Evolutionary conservation across 2,329 filamentous ascomycete species (phyloP).

Genomic region (Botrytis squamosa): DNA sequence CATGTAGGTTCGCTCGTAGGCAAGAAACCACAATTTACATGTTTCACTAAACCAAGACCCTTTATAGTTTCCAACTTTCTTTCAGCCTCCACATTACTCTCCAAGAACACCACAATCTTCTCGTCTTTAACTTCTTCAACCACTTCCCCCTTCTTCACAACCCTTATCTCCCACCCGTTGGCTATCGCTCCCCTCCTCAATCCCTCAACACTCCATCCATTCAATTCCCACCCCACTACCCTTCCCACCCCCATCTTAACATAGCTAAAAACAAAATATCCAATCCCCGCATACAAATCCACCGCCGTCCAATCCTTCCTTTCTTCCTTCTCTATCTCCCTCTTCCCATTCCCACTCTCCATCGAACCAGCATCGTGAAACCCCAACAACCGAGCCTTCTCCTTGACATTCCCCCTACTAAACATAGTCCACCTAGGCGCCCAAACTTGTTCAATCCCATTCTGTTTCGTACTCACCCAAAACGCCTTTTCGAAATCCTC

Average conservation of each 20-base stretch:
- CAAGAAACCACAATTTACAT: constrained; percentile 64
- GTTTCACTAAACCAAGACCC: constrained; percentile 42
- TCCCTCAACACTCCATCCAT: constrained; percentile 83
- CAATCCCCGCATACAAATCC: constrained; percentile 89
- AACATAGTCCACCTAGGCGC: constrained; percentile 93
- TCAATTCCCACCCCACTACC: constrained; percentile 87
- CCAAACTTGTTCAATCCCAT: constrained; percentile 81
- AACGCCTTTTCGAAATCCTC: constrained; percentile 65
- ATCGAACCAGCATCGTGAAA: constrained; percentile 43
- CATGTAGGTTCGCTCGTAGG: constrained; percentile 57
- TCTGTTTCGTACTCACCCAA: constrained; percentile 78
- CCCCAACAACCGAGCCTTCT: constrained; percentile 74
- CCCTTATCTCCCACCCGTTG: constrained; percentile 64
- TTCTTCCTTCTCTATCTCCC: constrained; percentile 17
- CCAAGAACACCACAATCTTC: constrained; percentile 65
- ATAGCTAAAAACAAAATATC: constrained; percentile 90
- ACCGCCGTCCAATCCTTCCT: constrained; percentile 47
- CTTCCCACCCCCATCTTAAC: constrained; percentile 62
- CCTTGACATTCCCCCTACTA: constrained; percentile 82
- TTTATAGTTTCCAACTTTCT: constrained; percentile 35
- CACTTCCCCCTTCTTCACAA: constrained; percentile 47
- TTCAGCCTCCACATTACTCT: constrained; percentile 58
- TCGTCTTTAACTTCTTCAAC: constrained; percentile 44
- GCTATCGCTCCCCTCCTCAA: constrained; percentile 69
- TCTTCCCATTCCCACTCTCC: not conserved